Percentiles rank a stretch among this genome's conserved stretches.
Conservation (phyloP, 2,329 filamentous ascomycete genomes). For the Pseudopithomyces chartarum region DNA sequence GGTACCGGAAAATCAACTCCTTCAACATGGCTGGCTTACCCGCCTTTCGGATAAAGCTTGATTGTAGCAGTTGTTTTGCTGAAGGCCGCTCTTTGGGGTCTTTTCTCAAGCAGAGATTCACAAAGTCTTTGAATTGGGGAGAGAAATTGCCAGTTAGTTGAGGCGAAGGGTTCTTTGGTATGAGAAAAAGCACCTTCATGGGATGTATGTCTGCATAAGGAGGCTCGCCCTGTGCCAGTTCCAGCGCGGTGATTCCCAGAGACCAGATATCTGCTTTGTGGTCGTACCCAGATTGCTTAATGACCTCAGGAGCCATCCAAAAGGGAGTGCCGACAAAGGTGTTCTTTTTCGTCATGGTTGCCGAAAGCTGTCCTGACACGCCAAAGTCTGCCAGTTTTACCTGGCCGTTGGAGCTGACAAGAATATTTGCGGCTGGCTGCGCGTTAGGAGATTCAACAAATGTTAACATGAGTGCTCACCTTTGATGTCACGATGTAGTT, state of each 20-base stretch:
- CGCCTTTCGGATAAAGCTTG: constrained; percentile 86
- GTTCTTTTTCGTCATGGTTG: constrained; percentile 99
- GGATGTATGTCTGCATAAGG: constrained; percentile 96
- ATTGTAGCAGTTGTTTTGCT: constrained; percentile 83
- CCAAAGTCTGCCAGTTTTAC: constrained; percentile 98
- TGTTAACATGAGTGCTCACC: constrained; percentile 57
- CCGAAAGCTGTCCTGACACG: constrained; percentile 92
- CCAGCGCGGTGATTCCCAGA: constrained; percentile 89
- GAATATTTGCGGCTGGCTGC: constrained; percentile 84
- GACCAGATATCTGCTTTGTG: constrained; percentile 99
- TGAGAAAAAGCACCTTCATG: constrained; percentile 97
- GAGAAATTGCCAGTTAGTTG: constrained; percentile 62
- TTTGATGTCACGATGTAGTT: constrained; percentile 95
- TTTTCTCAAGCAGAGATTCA: constrained; percentile 74
- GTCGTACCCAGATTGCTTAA: constrained; percentile 97
- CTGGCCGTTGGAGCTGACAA: constrained; percentile 87
- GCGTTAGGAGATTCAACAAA: constrained; percentile 10
- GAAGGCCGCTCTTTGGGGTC: constrained; percentile 88
- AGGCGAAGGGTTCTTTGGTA: constrained; percentile 91
- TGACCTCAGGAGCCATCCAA: constrained; percentile 99
- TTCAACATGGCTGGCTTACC: constrained; percentile 97
- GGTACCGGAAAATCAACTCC: constrained; percentile 89
- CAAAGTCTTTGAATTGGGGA: constrained; percentile 56
- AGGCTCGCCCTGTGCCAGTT: constrained; percentile 88
- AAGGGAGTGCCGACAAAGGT: constrained; percentile 98